Conservation (phyloP, 2,329 filamentous ascomycete genomes). For the Zymoseptoria crescenta region DNA sequence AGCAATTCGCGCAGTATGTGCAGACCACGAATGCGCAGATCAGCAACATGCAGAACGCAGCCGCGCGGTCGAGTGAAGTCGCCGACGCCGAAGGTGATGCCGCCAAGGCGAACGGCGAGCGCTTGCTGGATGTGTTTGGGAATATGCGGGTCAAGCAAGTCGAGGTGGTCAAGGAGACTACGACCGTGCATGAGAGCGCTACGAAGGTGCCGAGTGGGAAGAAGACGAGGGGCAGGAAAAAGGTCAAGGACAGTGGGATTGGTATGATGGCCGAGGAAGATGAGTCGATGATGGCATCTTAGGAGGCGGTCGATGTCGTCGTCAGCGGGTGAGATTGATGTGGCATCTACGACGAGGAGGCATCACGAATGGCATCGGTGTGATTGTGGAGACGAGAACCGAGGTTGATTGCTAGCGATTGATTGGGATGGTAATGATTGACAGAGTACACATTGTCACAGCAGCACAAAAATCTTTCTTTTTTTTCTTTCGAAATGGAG, state of each 20-base stretch:
- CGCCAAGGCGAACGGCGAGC: slow-evolving; percentile 16
- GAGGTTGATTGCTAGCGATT: neutral
- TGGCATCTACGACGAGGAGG: too few relatives aligned
- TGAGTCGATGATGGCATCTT: slow-evolving; percentile 7
- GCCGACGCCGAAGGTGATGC: slow-evolving; percentile 19
- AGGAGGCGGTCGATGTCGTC: neutral
- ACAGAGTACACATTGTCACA: neutral
- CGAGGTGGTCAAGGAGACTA: neutral
- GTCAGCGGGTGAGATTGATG: neutral
- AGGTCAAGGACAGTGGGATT: slow-evolving; percentile 23
- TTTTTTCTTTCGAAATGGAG: too few relatives aligned
- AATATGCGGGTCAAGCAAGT: slow-evolving; percentile 1
- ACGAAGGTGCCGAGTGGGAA: slow-evolving; percentile 2
- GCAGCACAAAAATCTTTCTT: neutral
- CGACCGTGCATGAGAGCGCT: neutral
- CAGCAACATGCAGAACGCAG: slow-evolving; percentile 26
- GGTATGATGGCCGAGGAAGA: slow-evolving; percentile 15
- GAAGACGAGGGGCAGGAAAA: slow-evolving; percentile 14
- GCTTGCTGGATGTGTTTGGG: slow-evolving; percentile 19
- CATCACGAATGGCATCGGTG: neutral
- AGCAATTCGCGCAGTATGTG: slow-evolving; percentile 28
- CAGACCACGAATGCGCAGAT: slow-evolving; percentile 30
- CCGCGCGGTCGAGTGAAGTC: slow-evolving; percentile 16
- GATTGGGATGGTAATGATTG: neutral
- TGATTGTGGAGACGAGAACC: neutral